Evolutionary conservation across 768 basidiomycete genomes (phyloP), one percentile per base, ranked within the genome.

Genomic region (Lentinula aciculospora): DNA sequence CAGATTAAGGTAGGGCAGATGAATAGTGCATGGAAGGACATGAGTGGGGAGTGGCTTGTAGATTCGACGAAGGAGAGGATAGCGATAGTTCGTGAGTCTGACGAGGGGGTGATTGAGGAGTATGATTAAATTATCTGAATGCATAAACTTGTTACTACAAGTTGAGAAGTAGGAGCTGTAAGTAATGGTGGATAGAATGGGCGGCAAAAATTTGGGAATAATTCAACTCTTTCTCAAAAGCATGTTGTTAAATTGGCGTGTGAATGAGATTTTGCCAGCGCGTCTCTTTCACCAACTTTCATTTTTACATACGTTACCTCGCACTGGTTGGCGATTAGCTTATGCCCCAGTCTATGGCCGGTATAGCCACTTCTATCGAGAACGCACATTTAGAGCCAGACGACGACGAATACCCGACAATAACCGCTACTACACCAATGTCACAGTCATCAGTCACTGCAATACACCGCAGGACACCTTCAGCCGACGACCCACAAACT

Each of bases 401-500:
- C 42, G 37, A 39, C 37, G 42, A 10, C 42, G 21, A 23, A 19
- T 44, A 44, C 21, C 17, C 42, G 42, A 12, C 42, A 9, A 44
- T 13, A 25, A 44, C 42, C 42, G 42, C 42, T 19, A 44, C 42
- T 44, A 44, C 42, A 23, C 42, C 42, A 9, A 44, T 44, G 42
- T 44, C 42, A 19, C 42, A 21, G 21, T 21, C 42, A 21, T 44
- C 42, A 3, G n/a, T 44, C 3, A 44, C 42, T 23, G 42, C 42
- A 3, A 44, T 44, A 21, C 42, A 44, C 12, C 21, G 42, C 42
- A 44, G 47, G 27, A 49, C 15, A 13, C 12, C 28, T 29, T 59
- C 42, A 5, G 12, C 8, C 23, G 79, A 92, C 64, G 92, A 57
- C 36, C 31, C 94, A 2, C 90, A 95, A 66, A 85, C 84, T 6